Evolutionary conservation across 331 rosid genomes (phyloP), one percentile per base, ranked within the genome.

Genomic region (Prunus yedoensis): DNA sequence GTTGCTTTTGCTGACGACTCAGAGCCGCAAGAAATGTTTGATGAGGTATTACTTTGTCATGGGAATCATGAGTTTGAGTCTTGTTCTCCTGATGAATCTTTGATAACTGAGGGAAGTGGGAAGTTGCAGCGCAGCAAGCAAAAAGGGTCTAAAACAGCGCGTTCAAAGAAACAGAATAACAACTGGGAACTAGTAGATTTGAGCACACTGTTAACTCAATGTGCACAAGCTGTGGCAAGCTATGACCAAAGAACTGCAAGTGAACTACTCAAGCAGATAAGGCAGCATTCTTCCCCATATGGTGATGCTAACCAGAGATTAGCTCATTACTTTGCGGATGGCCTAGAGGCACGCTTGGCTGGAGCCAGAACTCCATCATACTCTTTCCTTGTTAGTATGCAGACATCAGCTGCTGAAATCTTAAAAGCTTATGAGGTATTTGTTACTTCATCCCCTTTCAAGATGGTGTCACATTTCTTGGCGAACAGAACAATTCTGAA

Each of bases 21-120:
- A 10, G 91, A 84, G 78, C 43, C 88, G 51, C 61, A 80, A 15
- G 98, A 89, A 57, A 74, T 90, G 56, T 85, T 87, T 68, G 96
- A 90, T 62, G 82, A 85, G 64, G 86, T 91, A 5, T 78, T 94
- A 9, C 86, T 80, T 9, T 85, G 15, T 78, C 85, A 41, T 9
- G 89, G 78, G 51, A 61, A 35, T 54, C 49, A 43, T 30, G 82
- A 71, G 0, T 25, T 85, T 18, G 60, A n/a, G 17, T 60, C 71
- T 0, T 21, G 80, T 45, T 47, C 56, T 56, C 49, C 56, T 16
- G 64, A 3, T 45, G 74, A 67, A 60, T 56, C 82, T 15, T 76
- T 85, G 59, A 74, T 78, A 9, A 78, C 16, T 47, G 81, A 56
- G 50, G 70, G 12, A 46, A 76, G 53, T 41, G 74, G 58, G 70